phyloP scores from a whole-genome alignment of 202 grass and related monocot species.

The Panicum virgatum region DNA sequence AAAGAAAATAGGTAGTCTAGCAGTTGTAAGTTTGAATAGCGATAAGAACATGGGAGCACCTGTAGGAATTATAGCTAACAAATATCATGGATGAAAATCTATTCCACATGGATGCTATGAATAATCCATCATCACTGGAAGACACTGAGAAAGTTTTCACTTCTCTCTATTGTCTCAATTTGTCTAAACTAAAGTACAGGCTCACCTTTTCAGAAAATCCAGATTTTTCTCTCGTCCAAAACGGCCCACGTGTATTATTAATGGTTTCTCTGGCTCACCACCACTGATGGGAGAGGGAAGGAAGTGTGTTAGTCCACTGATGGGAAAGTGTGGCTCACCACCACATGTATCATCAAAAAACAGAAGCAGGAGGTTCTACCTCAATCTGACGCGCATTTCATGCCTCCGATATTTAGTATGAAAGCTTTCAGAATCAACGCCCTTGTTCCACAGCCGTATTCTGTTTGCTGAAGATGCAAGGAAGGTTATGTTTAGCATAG shows the following conservation, averaged over 20 bases:
- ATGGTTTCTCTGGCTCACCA: conserved; percentile 88
- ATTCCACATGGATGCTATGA: conserved; percentile 8
- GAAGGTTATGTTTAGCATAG: conserved; percentile 27
- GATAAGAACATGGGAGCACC: conserved; percentile 13
- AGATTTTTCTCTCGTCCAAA: conserved; percentile 96
- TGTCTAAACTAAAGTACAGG: background rate
- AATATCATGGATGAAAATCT: conserved; percentile 25
- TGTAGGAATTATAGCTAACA: conserved; percentile 6
- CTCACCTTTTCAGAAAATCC: conserved; percentile 94
- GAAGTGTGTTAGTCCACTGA: conserved; percentile 24
- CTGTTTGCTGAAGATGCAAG: conserved; percentile 65
- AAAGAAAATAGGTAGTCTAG: background rate
- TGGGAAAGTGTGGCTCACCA: too few species aligned
- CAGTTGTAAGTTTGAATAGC: conserved; percentile 17
- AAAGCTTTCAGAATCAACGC: conserved; percentile 93
- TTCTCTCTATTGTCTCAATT: background rate
- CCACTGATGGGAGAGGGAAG: conserved; percentile 48
- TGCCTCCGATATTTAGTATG: conserved; percentile 66
- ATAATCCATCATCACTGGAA: background rate
- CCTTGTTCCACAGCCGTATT: conserved; percentile 93
- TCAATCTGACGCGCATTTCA: conserved; percentile 74
- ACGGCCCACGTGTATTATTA: conserved; percentile 96
- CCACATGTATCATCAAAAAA: background rate
- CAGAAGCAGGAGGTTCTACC: conserved; percentile 40
- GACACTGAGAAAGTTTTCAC: background rate